Evolutionary conservation across 208 protist species (phyloP), one percentile per base, ranked within the genome.

Genomic region (Borovskyia barvae): DNA sequence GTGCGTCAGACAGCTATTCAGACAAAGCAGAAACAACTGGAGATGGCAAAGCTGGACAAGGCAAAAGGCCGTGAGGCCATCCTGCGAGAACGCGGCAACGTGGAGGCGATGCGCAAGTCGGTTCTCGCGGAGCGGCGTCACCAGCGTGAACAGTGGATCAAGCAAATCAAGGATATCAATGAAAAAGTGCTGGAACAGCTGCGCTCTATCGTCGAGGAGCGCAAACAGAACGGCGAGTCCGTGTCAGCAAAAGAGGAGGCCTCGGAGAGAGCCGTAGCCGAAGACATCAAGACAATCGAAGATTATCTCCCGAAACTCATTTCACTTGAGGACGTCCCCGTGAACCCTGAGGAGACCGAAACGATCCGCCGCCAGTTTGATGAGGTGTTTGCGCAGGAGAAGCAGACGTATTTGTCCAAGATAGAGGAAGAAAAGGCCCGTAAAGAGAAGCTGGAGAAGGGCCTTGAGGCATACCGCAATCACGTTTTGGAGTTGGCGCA

Each of bases 111-210:
- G 32, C 85, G 91, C 40, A 79, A 82, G 62, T 82, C 72, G 17
- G 73, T 96, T 9, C 41, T 85, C 49, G 72, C 75, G 11, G 85
- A 92, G 48, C 69, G 91, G 28, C 79, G 78, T 35, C 75, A 75
- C 49, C 87, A 96, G 61, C 80, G 91, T 5, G 68, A 90, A 59
- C 85, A 94, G 75, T 96, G 91, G 88, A 86, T 96, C 32, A 68
- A 82, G 58, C 85, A 94, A 67, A 96, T 96, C 41, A 82, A 84
- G 53, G 87, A 93, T 20, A 87, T 92, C 50, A 94, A 93, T 69
- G 72, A 83, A 40, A 92, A 91, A 72, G 84, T 93, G 19, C 74
- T 92, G 28, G 75, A 86, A 36, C 80, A 93, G 53, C 61, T 97
- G 29, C 58, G 67, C 36, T 42, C 78, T 1, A 71, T 97, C 20